These are phyloP conservation scores for Backusella liffmaniae DNA, from an alignment of 192 early-diverging fungal genomes.

Conservation along the genomic window DNA sequence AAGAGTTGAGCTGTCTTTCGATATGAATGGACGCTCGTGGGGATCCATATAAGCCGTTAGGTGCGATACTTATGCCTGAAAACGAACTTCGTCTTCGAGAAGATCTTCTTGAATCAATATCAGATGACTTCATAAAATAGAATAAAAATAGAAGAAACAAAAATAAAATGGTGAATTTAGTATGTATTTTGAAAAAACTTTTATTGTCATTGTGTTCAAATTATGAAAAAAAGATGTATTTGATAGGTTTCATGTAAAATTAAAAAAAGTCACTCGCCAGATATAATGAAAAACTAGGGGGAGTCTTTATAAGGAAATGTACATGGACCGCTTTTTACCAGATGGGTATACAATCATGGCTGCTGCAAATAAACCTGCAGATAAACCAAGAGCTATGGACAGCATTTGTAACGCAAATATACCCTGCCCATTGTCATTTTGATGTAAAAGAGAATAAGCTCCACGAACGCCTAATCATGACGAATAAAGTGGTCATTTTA, in stretches of 20 bases:
- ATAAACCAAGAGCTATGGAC: constrained; percentile 20
- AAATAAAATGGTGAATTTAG: not conserved
- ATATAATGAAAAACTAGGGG: not conserved
- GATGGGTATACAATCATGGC: constrained; percentile 34
- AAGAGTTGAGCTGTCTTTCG: not conserved
- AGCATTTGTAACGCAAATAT: constrained; percentile 29
- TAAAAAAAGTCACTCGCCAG: not conserved
- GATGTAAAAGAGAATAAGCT: constrained; percentile 30
- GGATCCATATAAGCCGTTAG: not conserved
- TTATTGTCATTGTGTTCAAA: not conserved
- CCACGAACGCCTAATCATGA: constrained; percentile 26
- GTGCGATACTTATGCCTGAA: not conserved
- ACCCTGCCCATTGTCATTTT: constrained; percentile 9
- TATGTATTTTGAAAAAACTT: not conserved
- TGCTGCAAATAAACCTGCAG: constrained; percentile 24
- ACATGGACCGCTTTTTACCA: constrained; percentile 25
- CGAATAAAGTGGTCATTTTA: not conserved
- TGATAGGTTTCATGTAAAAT: constrained; percentile 1
- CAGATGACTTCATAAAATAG: not conserved
- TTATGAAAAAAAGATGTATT: not conserved
- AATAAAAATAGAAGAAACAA: constrained; percentile 2
- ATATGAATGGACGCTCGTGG: not conserved
- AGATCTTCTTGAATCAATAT: not conserved
- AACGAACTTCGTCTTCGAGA: not conserved
- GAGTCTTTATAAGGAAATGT: constrained; percentile 25